A percentile compares a stretch with the other conserved stretches of the same genome.
phyloP scores from a whole-genome alignment of 805 yeast genomes.

The Kockiozyma suomiensis region DNA sequence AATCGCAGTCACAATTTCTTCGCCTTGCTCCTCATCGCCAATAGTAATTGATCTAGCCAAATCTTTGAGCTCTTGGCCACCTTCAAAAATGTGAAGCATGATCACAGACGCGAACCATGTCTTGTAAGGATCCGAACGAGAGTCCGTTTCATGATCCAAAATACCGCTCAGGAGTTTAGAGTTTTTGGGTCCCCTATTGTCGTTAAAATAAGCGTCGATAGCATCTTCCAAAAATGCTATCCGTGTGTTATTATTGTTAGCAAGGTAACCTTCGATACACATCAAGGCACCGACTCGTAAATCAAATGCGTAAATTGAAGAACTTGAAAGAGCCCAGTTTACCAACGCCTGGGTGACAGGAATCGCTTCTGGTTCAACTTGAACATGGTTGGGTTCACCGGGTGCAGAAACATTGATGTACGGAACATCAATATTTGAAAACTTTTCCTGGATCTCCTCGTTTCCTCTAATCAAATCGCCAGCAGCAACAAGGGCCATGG shows the following conservation, averaged over 20 bases:
- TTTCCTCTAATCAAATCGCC: constrained; percentile 77
- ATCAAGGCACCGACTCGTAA: constrained; percentile 71
- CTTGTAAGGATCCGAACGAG: constrained; percentile 79
- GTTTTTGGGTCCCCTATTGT: constrained; percentile 19
- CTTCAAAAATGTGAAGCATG: constrained; percentile 63
- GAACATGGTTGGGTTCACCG: constrained; percentile 36
- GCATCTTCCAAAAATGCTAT: constrained; percentile 68
- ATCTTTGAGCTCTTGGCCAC: constrained; percentile 52
- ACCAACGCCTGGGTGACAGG: constrained; percentile 77
- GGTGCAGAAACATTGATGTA: constrained; percentile 76
- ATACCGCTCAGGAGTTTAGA: constrained; percentile 71
- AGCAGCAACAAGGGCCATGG: constrained; percentile 67
- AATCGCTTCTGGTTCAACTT: constrained; percentile 45
- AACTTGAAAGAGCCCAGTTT: constrained; percentile 78
- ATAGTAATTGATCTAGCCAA: constrained; percentile 53
- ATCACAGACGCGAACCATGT: constrained; percentile 80
- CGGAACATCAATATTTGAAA: constrained; percentile 87
- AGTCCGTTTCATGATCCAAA: constrained; percentile 73
- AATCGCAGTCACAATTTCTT: constrained; percentile 68
- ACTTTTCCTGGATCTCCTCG: constrained; percentile 64
- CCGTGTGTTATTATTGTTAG: constrained; percentile 64
- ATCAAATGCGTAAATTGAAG: constrained; percentile 83
- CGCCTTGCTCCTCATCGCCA: constrained; percentile 58
- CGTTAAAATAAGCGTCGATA: constrained; percentile 41
- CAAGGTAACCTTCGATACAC: constrained; percentile 68